Percentiles rank a stretch among this genome's conserved stretches.
These are phyloP conservation scores for Vicia villosa DNA, from an alignment of 306 rosid genomes.

Conservation along the genomic window DNA sequence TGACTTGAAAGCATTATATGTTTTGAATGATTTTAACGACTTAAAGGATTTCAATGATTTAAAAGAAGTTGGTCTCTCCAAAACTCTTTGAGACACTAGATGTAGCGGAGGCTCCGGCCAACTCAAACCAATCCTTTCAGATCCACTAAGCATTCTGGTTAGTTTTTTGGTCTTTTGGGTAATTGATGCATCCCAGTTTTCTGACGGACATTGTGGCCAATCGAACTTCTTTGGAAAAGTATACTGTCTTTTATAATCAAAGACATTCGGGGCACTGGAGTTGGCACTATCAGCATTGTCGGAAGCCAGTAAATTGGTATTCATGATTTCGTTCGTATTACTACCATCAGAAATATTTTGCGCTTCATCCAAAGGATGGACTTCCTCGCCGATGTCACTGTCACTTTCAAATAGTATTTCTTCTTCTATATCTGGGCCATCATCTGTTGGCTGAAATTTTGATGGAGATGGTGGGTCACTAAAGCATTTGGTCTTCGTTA, in stretches of 20 bases:
- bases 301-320: conserved; percentile 40
- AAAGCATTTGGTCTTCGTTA: conserved; percentile 66
- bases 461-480: conserved; percentile 99
- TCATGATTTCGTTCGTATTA: conserved; percentile 30
- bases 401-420: conserved; percentile 81
- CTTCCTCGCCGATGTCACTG: conserved; percentile 84
- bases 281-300: conserved; percentile 44
- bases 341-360: conserved; percentile 42
- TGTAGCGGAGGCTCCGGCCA: conserved; percentile 96
- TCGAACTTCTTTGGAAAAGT: conserved; percentile 63
- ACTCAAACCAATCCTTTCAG: conserved; percentile 92
- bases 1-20: conserved; percentile 73
- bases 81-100: conserved; percentile 62
- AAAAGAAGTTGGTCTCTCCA: conserved; percentile 75
- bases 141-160: conserved; percentile 77
- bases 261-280: conserved; percentile 36
- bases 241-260: conserved; percentile 49
- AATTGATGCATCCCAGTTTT: conserved; percentile 46
- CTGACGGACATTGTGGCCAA: conserved; percentile 47
- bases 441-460: conserved; percentile 75
- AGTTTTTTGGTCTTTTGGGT: conserved; percentile 54
- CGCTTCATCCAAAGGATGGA: conserved; percentile 76
- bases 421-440: conserved; percentile 75
- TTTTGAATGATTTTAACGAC: conserved; percentile 65
- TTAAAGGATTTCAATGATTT: conserved; percentile 67